phyloP scores from a whole-genome alignment of 169 alveolate genomes.

The Plasmodium gonderi region DNA sequence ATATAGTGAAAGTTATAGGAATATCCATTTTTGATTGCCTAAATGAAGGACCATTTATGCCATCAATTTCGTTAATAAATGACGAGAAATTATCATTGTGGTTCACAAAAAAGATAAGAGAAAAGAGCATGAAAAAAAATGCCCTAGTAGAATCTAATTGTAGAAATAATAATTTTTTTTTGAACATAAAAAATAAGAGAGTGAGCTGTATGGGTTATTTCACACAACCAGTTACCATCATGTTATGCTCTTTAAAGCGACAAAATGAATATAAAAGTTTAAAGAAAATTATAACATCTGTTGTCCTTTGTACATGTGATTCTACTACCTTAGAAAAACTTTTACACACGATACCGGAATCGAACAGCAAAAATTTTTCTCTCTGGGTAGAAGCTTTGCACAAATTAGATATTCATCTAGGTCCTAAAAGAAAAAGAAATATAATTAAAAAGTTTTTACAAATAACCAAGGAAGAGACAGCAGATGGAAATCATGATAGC shows the following conservation, averaged over 20 bases:
- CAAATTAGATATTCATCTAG: slow-evolving; percentile 7
- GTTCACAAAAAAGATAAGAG: slow-evolving; percentile 48
- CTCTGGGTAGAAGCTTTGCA: slow-evolving; percentile 50
- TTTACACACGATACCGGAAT: slow-evolving; percentile 68
- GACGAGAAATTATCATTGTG: slow-evolving; percentile 39
- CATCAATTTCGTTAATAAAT: slow-evolving; percentile 31
- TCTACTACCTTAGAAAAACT: slow-evolving; percentile 52
- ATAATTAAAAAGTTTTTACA: background rate
- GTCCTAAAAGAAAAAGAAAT: slow-evolving; percentile 7
- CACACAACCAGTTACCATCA: slow-evolving; percentile 50
- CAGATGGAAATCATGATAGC: background rate
- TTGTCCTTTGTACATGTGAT: slow-evolving; percentile 70
- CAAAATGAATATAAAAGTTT: slow-evolving; percentile 49
- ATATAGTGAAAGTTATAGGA: slow-evolving; percentile 45
- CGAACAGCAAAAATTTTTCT: slow-evolving; percentile 33
- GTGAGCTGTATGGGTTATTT: slow-evolving; percentile 52
- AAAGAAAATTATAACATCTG: slow-evolving; percentile 36
- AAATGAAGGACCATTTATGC: background rate
- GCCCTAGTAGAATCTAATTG: background rate
- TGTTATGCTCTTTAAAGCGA: slow-evolving; percentile 70
- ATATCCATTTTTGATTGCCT: slow-evolving; percentile 57
- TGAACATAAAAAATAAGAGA: slow-evolving; percentile 7
- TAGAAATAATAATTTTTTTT: background rate
- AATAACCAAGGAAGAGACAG: background rate
- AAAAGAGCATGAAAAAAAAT: background rate